Percentiles rank a stretch among this genome's conserved stretches.
phyloP scores from a whole-genome alignment of 768 basidiomycete species.

The Tylopilus rubrobrunneus region DNA sequence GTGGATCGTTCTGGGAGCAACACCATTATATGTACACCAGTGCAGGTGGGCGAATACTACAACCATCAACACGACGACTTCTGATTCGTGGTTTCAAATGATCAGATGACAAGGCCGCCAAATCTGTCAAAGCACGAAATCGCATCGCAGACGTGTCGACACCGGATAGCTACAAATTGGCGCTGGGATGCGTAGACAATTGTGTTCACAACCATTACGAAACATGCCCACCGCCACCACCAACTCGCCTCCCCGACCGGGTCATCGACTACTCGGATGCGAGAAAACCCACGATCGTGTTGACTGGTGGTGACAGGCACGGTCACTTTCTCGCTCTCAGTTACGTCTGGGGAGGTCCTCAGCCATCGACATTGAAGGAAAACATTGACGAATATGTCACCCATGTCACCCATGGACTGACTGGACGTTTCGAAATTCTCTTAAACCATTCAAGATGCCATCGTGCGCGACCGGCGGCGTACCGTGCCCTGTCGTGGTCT shows the following conservation, averaged over 20 bases:
- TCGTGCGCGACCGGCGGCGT: background rate
- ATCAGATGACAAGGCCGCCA: background rate
- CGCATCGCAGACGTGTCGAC: background rate
- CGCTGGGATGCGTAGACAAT: background rate
- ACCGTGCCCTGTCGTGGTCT: background rate
- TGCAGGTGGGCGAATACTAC: background rate
- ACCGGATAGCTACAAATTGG: background rate
- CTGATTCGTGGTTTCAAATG: background rate
- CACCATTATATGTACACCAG: constrained; percentile 1
- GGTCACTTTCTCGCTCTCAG: background rate
- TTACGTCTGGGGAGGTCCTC: constrained; percentile 1
- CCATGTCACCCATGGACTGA: too few species aligned
- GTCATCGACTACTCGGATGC: background rate
- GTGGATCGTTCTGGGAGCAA: background rate
- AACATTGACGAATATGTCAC: background rate
- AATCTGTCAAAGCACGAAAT: background rate
- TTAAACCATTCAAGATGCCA: background rate
- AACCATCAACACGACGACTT: background rate
- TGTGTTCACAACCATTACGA: background rate
- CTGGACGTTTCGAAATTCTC: background rate
- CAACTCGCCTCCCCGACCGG: background rate
- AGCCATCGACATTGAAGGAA: background rate
- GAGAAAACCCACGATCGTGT: background rate
- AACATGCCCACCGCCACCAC: background rate
- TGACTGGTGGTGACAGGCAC: background rate